Evolutionary conservation across 805 yeast genomes (phyloP), one percentile per base, ranked within the genome.

Genomic region (Diddensiella transvaalensis): DNA sequence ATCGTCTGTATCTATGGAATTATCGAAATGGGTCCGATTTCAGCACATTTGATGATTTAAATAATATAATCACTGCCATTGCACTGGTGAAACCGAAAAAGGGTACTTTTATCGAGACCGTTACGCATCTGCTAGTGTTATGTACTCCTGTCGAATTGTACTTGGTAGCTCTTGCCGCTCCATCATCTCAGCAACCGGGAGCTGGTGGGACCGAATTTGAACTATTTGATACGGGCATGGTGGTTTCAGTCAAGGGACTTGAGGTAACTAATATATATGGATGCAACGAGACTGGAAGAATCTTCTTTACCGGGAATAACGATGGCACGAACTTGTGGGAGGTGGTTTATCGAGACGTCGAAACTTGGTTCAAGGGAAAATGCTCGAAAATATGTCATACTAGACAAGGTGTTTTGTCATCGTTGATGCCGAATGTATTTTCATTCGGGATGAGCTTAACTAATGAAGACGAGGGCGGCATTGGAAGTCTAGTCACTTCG

Each of bases 271-370:
- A 78, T 38, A 77, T 91, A 46, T 71, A 76, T 0, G 71, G 78
- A 2, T 78, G 79, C 58, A 79, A 79, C 18, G 67, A 70, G 39
- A 82, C 93, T 0, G 85, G 87, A 41, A 89, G 91, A 48, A 79
- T 93, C 3, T 87, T 87, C 62, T 87, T 95, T 64, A 75, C 86
- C 5, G 95, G 96, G n/a, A 76, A 76, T 36, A 80, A 83, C 18
- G 88, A 86, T 55, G 91, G 89, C 1, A 43, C 61, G 17, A 81
- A 90, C 57, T 74, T 93, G 38, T 93, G 96, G 96, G 91, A 87
- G 61, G 71, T 93, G 47, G 82, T 80, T 50, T 93, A 93, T 63
- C 77, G 90, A 3, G 85, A 83, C 55, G 77, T 85, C 22, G 93
- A 88, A 42, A 83, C 87, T 47, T 91, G 96, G 87, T 88, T 88